Conservation (phyloP, 2,329 filamentous ascomycete genomes). For the Geosmithia morbida region DNA sequence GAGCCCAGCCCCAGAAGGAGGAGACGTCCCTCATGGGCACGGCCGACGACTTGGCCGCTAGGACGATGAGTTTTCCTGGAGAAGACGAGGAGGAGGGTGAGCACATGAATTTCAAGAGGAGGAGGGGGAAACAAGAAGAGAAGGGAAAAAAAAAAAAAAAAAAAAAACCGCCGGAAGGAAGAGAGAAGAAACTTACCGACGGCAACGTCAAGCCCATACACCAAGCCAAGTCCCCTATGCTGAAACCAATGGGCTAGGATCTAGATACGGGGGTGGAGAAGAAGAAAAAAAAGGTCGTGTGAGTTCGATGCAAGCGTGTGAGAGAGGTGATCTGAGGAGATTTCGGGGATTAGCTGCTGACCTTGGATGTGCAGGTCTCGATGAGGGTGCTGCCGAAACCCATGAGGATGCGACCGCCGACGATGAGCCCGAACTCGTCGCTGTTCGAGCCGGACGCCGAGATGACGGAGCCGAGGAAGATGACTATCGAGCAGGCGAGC, state of each 20-base stretch:
- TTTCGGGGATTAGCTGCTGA: neutral
- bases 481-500: conserved; percentile 7
- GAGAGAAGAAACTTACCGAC: conserved; percentile 4
- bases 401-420: conserved; percentile 10
- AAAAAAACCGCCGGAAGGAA: too few relatives aligned
- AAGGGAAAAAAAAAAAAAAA: neutral
- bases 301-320: too few relatives aligned
- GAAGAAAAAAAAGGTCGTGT: too few relatives aligned
- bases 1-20: conserved; percentile 12
- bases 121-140: too few relatives aligned
- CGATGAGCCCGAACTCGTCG: conserved; percentile 8
- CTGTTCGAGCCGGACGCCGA: conserved; percentile 9
- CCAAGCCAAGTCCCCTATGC: conserved; percentile 8
- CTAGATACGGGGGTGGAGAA: too few relatives aligned
- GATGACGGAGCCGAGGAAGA: conserved; percentile 10
- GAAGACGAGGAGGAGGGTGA: neutral
- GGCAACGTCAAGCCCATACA: conserved; percentile 9
- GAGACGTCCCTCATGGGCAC: conserved; percentile 11
- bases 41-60: conserved; percentile 10
- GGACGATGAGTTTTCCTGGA: conserved; percentile 9
- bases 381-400: conserved; percentile 12
- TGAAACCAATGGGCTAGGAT: conserved; percentile 13
- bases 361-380: conserved; percentile 12
- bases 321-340: too few relatives aligned
- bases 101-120: neutral